Evolutionary conservation across 2,329 filamentous ascomycete genomes (phyloP).

Genomic region (Magnaporthiopsis incrustans): DNA sequence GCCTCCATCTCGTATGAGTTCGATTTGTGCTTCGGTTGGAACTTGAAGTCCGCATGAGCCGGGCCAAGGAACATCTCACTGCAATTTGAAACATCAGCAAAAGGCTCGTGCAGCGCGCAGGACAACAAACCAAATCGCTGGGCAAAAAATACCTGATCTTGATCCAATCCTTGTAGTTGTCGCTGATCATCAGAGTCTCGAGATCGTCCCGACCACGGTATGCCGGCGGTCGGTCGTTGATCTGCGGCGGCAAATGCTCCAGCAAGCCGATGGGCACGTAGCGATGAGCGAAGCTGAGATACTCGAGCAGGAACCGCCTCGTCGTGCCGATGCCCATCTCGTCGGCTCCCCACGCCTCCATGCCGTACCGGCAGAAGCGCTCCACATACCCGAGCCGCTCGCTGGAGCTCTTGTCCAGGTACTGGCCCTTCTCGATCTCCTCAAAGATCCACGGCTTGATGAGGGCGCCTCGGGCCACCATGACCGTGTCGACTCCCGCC

Average conservation of each 20-base stretch:
- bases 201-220: slow-evolving; percentile 81
- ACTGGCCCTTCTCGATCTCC: slow-evolving; percentile 85
- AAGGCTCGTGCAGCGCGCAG: slow-evolving; percentile 10
- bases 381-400: slow-evolving; percentile 83
- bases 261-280: slow-evolving; percentile 87
- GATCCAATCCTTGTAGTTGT: slow-evolving; percentile 95
- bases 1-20: slow-evolving; percentile 75
- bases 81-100: slow-evolving; percentile 7
- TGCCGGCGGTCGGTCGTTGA: slow-evolving; percentile 82
- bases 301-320: slow-evolving; percentile 86
- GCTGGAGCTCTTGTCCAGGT: slow-evolving; percentile 86
- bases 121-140: background rate
- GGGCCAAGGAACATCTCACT: slow-evolving; percentile 98
- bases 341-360: slow-evolving; percentile 93
- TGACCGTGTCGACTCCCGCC: slow-evolving; percentile 80
- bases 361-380: slow-evolving; percentile 81
- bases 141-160: slow-evolving; percentile 74
- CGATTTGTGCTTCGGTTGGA: slow-evolving; percentile 96
- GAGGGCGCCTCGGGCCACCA: slow-evolving; percentile 92
- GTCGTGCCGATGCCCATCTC: slow-evolving; percentile 90
- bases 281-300: slow-evolving; percentile 85
- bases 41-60: slow-evolving; percentile 82
- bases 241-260: slow-evolving; percentile 76
- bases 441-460: slow-evolving; percentile 99
- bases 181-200: slow-evolving; percentile 85